A percentile compares a stretch with the other conserved stretches of the same genome.
Evolutionary conservation across 164 flowering plant species (phyloP).

Genomic region (Tinospora cordifolia): DNA sequence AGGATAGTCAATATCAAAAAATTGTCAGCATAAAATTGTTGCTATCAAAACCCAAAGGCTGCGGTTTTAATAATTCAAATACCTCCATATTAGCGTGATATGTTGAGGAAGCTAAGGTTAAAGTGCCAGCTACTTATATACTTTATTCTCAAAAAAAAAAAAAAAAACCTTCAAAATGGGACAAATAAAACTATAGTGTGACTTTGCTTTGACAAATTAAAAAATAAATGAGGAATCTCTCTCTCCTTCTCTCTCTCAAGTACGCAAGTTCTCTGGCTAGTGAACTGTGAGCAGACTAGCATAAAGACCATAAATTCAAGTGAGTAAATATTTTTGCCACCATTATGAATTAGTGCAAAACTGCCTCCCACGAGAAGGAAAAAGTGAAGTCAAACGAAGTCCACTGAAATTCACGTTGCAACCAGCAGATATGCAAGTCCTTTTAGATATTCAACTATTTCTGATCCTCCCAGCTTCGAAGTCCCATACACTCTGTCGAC

Average conservation of each 20-base stretch:
- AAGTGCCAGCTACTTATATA: too few relatives aligned
- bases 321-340: not conserved
- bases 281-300: not conserved
- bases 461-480: conserved; percentile 98
- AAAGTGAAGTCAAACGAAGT: not conserved
- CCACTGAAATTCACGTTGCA: conserved; percentile 42
- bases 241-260: not conserved
- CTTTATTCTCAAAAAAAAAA: too few relatives aligned
- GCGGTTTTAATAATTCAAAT: too few relatives aligned
- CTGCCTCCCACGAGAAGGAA: not conserved
- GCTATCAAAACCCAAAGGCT: too few relatives aligned
- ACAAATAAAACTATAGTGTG: not conserved
- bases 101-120: too few relatives aligned
- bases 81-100: too few relatives aligned
- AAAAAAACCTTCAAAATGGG: too few relatives aligned
- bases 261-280: not conserved
- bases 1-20: too few relatives aligned
- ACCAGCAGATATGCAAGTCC: conserved; percentile 78
- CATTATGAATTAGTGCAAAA: not conserved
- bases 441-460: conserved; percentile 90
- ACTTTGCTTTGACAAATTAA: not conserved
- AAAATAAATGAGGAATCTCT: not conserved
- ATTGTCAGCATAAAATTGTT: too few relatives aligned
- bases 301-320: not conserved
- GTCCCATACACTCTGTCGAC: conserved; percentile 94